A percentile compares a stretch with the other conserved stretches of the same genome.
Evolutionary conservation across 768 basidiomycete genomes (phyloP).

Genomic region (Lactarius hatsudake): DNA sequence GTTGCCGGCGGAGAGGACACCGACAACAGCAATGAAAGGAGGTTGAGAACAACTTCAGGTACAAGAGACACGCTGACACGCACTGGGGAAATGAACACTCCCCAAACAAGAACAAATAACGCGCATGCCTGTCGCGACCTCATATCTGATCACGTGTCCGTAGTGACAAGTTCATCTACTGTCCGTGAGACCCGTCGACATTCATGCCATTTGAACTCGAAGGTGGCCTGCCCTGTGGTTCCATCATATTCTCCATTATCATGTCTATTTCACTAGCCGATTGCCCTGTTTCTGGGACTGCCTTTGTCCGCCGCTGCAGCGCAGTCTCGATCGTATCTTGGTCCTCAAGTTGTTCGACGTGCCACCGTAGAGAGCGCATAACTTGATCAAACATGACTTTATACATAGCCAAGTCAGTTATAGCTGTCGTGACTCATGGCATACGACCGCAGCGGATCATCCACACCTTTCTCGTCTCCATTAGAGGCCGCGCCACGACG

Average conservation of each 20-base stretch:
- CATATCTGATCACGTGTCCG: constrained; percentile 11
- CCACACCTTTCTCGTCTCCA: constrained; percentile 41
- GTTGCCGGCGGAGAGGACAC: constrained; percentile 1
- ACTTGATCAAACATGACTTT: constrained; percentile 40
- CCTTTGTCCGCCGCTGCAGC: constrained; percentile 38
- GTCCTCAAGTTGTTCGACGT: constrained; percentile 43
- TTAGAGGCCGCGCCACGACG: constrained; percentile 32
- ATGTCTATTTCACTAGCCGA: constrained; percentile 39
- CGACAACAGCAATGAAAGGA: not conserved
- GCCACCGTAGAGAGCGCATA: constrained; percentile 38
- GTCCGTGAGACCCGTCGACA: not conserved
- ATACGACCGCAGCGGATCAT: not conserved
- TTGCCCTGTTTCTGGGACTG: constrained; percentile 37
- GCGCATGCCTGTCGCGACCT: constrained; percentile 1
- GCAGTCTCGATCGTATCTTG: constrained; percentile 44
- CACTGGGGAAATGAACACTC: constrained; percentile 22
- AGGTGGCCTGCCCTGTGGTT: not conserved
- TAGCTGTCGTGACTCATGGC: not conserved
- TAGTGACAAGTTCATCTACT: not conserved
- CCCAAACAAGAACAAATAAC: constrained; percentile 23
- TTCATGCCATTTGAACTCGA: not conserved
- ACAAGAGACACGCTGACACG: not conserved
- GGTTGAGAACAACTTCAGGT: constrained; percentile 2
- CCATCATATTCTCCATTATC: constrained; percentile 44
- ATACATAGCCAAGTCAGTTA: not conserved